A percentile compares a stretch with the other conserved stretches of the same genome.
phyloP scores from a whole-genome alignment of 176 grass and related monocot genomes.

The Juncus inflexus region DNA sequence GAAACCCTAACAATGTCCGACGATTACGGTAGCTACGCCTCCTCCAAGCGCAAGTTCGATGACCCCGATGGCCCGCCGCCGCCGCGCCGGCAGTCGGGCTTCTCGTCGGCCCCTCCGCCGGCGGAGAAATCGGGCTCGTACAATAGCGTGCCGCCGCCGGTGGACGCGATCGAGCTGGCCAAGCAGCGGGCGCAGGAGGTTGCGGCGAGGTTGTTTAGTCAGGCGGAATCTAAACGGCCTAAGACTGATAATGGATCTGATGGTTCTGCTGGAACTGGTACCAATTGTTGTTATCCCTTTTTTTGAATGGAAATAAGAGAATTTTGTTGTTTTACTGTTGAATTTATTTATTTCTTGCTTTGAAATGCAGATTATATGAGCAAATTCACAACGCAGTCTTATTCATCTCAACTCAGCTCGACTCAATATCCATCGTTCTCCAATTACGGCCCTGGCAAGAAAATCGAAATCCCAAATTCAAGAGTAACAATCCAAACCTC shows the following conservation, averaged over 20 bases:
- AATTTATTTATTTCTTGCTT: not conserved
- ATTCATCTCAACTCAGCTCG: conserved; percentile 53
- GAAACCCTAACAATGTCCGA: conserved; percentile 51
- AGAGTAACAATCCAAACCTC: conserved; percentile 36
- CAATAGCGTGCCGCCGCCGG: conserved; percentile 67
- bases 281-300: conserved; percentile 34
- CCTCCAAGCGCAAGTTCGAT: conserved; percentile 80
- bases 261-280: conserved; percentile 30
- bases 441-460: conserved; percentile 67
- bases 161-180: conserved; percentile 86
- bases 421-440: conserved; percentile 59
- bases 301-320: conserved; percentile 3
- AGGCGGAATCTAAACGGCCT: conserved; percentile 87
- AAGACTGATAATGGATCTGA: conserved; percentile 59
- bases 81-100: conserved; percentile 54
- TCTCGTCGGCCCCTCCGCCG: conserved; percentile 60
- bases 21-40: conserved; percentile 46
- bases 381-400: conserved; percentile 41
- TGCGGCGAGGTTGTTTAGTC: conserved; percentile 83
- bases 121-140: conserved; percentile 33
- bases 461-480: conserved; percentile 89
- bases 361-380: conserved; percentile 34
- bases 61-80: conserved; percentile 36
- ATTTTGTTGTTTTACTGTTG: conserved; percentile 7
- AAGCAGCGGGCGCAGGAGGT: conserved; percentile 95